Evolutionary conservation across 257 asterid species (phyloP).

Genomic region (Nicotiana benthamiana): DNA sequence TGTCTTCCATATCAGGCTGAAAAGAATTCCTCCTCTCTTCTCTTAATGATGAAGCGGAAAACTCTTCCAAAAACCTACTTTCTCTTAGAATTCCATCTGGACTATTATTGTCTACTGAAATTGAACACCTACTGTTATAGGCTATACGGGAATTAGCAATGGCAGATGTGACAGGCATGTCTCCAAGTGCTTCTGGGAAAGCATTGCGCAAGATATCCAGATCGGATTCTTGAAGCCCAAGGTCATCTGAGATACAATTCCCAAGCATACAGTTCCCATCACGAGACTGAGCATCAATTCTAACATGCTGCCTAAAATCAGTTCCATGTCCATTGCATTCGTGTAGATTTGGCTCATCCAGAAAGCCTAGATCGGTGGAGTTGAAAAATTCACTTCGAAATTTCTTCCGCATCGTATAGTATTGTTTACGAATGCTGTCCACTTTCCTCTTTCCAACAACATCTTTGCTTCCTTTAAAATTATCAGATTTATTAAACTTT

Average conservation of each 20-base stretch:
- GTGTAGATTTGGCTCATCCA: conserved; percentile 40
- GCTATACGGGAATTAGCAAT: conserved; percentile 16
- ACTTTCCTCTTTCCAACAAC: conserved; percentile 54
- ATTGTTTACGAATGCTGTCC: conserved; percentile 59
- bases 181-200: conserved; percentile 49
- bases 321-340: conserved; percentile 41
- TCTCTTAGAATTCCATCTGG: conserved; percentile 27
- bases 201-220: conserved; percentile 57
- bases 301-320: conserved; percentile 35
- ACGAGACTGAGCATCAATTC: conserved; percentile 33
- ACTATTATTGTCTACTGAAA: conserved; percentile 27
- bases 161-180: conserved; percentile 24
- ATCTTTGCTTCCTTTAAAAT: conserved; percentile 36
- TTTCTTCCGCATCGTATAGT: conserved; percentile 70
- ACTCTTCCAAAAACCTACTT: conserved; percentile 40
- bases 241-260: conserved; percentile 32
- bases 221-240: conserved; percentile 58
- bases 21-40: conserved; percentile 32
- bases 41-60: conserved; percentile 30
- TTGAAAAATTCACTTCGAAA: conserved; percentile 53
- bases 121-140: conserved; percentile 31
- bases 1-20: conserved; percentile 25
- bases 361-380: conserved; percentile 44
- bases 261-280: conserved; percentile 36
- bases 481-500: conserved; percentile 47